A percentile compares a stretch with the other conserved stretches of the same genome.
These are phyloP conservation scores for Rhizopogon roseolus DNA, from an alignment of 768 basidiomycete genomes.

Conservation along the genomic window DNA sequence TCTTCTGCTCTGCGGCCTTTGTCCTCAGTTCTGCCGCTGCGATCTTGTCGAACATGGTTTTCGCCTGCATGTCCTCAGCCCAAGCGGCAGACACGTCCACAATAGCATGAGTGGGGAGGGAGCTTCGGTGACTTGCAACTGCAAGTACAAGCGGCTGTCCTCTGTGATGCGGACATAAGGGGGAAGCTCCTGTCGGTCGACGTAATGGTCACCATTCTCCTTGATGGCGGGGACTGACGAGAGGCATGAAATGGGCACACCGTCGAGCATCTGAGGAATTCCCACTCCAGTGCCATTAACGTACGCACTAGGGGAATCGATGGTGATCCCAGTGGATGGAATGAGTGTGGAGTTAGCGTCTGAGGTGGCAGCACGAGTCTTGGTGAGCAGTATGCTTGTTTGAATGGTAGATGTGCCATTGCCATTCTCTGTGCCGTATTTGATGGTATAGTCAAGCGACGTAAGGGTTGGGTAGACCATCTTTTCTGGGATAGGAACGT, in stretches of 20 bases:
- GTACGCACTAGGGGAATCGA: background rate
- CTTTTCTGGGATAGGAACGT: background rate
- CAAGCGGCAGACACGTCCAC: background rate
- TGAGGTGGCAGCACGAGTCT: background rate
- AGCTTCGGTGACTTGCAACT: background rate
- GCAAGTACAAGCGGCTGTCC: background rate
- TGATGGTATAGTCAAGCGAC: background rate
- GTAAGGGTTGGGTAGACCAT: background rate
- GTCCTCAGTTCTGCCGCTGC: background rate
- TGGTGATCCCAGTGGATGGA: background rate
- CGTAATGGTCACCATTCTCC: background rate
- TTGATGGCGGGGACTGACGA: background rate
- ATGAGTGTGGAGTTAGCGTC: too few relatives aligned
- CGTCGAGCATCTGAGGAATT: background rate
- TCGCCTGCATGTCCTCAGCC: background rate
- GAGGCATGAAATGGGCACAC: background rate
- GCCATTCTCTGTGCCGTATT: background rate
- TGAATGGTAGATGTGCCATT: background rate
- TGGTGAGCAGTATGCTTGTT: background rate
- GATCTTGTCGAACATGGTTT: background rate
- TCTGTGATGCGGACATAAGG: background rate
- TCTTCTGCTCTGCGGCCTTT: background rate
- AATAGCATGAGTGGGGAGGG: background rate
- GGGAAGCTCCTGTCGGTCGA: background rate
- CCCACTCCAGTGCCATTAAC: background rate